phyloP scores from a whole-genome alignment of 2,329 filamentous ascomycete species.

The Westerdykella sp. region DNA sequence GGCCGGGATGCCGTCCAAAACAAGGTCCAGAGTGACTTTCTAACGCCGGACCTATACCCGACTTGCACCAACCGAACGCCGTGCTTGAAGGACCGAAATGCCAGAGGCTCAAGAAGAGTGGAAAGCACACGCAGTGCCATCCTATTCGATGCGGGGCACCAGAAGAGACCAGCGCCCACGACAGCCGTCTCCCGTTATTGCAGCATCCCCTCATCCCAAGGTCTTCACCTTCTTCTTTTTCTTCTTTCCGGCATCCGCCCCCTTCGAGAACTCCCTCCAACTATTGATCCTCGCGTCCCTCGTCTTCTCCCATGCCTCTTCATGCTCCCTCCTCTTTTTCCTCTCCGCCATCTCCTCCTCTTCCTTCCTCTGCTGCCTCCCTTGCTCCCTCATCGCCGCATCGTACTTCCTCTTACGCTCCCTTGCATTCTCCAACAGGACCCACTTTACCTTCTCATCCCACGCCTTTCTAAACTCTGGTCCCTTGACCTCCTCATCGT shows the following conservation, averaged over 20 bases:
- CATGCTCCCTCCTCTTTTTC: constrained; percentile 67
- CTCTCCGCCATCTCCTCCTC: constrained; percentile 72
- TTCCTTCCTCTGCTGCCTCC: constrained; percentile 74
- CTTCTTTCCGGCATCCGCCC: constrained; percentile 38
- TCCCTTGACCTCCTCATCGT: constrained; percentile 80
- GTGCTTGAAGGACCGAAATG: no score
- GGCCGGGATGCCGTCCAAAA: no score
- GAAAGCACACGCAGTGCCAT: no score
- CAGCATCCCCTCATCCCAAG: constrained; percentile 37
- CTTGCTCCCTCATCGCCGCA: constrained; percentile 94
- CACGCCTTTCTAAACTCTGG: constrained; percentile 77
- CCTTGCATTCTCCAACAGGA: constrained; percentile 89
- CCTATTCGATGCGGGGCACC: no score
- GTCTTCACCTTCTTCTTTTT: constrained; percentile 52
- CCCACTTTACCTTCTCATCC: constrained; percentile 82
- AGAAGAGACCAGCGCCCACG: no score
- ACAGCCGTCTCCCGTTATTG: no score
- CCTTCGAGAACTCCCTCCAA: constrained; percentile 87
- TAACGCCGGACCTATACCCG: no score
- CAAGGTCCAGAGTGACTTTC: no score
- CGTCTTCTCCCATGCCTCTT: constrained; percentile 91
- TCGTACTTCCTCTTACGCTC: constrained; percentile 78
- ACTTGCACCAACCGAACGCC: no score
- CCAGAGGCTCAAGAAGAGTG: no score
- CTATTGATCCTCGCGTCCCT: constrained; percentile 86